A percentile compares a stretch with the other conserved stretches of the same genome.
These are phyloP conservation scores for Cercophora samala DNA, from an alignment of 495 filamentous ascomycete genomes.

Conservation along the genomic window DNA sequence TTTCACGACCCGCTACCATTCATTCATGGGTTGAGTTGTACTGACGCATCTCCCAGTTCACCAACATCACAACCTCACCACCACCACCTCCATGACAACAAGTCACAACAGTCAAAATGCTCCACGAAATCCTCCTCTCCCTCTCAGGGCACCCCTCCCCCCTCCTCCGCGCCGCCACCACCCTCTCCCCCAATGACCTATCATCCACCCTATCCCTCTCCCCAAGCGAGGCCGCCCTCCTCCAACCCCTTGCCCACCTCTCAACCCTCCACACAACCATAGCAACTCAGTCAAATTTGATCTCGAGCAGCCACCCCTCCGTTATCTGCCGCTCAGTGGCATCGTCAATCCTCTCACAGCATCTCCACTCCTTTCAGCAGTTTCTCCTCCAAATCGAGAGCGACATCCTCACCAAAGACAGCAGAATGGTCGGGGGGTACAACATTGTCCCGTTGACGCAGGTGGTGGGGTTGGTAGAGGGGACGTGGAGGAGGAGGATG, in stretches of 20 bases:
- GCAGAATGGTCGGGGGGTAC: conserved; percentile 76
- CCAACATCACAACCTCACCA: background rate
- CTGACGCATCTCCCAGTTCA: background rate
- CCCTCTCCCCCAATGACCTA: conserved; percentile 33
- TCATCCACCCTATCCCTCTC: conserved; percentile 52
- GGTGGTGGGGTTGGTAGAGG: conserved; percentile 76
- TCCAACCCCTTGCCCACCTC: conserved; percentile 69
- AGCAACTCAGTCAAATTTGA: conserved; percentile 56
- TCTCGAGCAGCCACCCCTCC: conserved; percentile 68
- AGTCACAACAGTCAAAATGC: conserved; percentile 56
- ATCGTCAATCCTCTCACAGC: conserved; percentile 64
- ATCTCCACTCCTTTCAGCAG: conserved; percentile 74
- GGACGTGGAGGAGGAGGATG: conserved; percentile 70
- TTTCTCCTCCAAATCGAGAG: conserved; percentile 83
- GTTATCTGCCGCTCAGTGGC: conserved; percentile 87
- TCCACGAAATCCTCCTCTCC: conserved; percentile 94
- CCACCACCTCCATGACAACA: conserved; percentile 4
- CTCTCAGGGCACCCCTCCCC: conserved; percentile 91
- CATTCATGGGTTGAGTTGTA: background rate
- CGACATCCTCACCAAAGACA: conserved; percentile 66
- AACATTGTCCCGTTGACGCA: conserved; percentile 87
- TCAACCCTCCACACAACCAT: conserved; percentile 71
- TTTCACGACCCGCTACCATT: background rate
- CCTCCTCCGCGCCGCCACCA: conserved; percentile 57
- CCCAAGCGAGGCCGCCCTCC: conserved; percentile 75